Percentiles rank a stretch among this genome's conserved stretches.
phyloP scores from a whole-genome alignment of 306 rosid genomes.

The Quercus glauca region DNA sequence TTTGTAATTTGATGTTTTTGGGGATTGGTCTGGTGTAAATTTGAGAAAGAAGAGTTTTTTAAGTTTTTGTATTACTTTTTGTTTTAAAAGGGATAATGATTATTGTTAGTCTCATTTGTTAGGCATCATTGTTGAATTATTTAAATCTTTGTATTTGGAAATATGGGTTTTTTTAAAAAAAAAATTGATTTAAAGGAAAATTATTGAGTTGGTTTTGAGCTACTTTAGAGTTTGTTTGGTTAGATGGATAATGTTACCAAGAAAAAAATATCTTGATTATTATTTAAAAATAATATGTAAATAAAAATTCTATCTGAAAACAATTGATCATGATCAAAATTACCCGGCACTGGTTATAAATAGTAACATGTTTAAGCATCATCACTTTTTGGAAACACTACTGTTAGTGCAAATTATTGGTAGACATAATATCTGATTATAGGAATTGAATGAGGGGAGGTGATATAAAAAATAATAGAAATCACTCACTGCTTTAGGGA shows the following conservation, averaged over 20 bases:
- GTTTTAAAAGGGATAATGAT: neutral
- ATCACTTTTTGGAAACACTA: neutral
- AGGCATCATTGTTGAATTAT: neutral
- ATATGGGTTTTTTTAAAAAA: constrained; percentile 4
- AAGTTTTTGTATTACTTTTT: neutral
- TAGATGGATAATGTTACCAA: neutral
- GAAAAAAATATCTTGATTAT: neutral
- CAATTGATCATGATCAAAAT: neutral
- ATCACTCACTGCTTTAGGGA: neutral
- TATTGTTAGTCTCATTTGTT: neutral
- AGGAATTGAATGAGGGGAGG: neutral
- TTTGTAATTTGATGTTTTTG: neutral
- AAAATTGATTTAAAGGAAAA: neutral
- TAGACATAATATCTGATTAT: neutral
- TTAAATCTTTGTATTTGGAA: neutral
- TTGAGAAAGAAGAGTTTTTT: neutral
- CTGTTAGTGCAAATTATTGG: neutral
- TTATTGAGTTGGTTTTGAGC: neutral
- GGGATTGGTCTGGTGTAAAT: neutral
- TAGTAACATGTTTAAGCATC: neutral
- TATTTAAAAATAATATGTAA: neutral
- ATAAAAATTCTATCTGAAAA: neutral
- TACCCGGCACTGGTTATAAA: neutral
- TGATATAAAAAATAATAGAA: neutral
- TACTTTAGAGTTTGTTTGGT: neutral